Evolutionary conservation across 768 basidiomycete genomes (phyloP).

Genomic region (Candolleomyces efflorescens): DNA sequence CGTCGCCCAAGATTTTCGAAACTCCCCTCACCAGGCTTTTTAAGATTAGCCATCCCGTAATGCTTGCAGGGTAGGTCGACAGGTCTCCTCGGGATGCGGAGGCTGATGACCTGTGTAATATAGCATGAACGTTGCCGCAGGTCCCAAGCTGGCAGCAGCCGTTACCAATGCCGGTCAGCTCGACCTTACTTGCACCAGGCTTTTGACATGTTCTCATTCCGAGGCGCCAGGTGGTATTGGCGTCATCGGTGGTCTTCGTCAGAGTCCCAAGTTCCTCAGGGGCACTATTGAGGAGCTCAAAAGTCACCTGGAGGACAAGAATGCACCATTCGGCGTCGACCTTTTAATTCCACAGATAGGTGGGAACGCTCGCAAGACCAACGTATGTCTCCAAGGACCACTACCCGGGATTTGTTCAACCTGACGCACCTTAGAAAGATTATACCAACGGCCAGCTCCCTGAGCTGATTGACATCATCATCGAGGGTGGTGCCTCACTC

Average conservation of each 20-base stretch:
- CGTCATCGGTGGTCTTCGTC: slow-evolving; percentile 80
- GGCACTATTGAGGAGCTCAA: slow-evolving; percentile 71
- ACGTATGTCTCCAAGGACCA: slow-evolving; percentile 26
- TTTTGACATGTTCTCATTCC: not conserved
- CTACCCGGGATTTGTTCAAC: not conserved
- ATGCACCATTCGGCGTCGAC: slow-evolving; percentile 79
- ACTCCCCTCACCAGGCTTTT: slow-evolving; percentile 77
- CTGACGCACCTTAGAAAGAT: slow-evolving; percentile 38
- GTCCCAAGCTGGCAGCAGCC: slow-evolving; percentile 78
- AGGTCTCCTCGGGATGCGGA: no score
- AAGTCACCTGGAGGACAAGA: slow-evolving; percentile 65
- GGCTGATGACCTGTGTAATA: not conserved
- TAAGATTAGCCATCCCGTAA: slow-evolving; percentile 76
- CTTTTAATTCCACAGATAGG: slow-evolving; percentile 81
- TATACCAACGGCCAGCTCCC: slow-evolving; percentile 77
- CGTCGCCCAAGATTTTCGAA: slow-evolving; percentile 58
- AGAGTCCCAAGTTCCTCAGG: slow-evolving; percentile 68
- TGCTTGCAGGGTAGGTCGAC: slow-evolving; percentile 61
- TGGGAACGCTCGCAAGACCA: slow-evolving; percentile 80
- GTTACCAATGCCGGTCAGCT: slow-evolving; percentile 80
- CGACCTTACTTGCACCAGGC: not conserved
- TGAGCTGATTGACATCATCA: slow-evolving; percentile 75
- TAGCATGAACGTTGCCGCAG: slow-evolving; percentile 86
- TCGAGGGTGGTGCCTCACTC: slow-evolving; percentile 63
- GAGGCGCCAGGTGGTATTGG: slow-evolving; percentile 62